Conservation (phyloP, 2,329 filamentous ascomycete species). For the Alternaria brassicae region DNA sequence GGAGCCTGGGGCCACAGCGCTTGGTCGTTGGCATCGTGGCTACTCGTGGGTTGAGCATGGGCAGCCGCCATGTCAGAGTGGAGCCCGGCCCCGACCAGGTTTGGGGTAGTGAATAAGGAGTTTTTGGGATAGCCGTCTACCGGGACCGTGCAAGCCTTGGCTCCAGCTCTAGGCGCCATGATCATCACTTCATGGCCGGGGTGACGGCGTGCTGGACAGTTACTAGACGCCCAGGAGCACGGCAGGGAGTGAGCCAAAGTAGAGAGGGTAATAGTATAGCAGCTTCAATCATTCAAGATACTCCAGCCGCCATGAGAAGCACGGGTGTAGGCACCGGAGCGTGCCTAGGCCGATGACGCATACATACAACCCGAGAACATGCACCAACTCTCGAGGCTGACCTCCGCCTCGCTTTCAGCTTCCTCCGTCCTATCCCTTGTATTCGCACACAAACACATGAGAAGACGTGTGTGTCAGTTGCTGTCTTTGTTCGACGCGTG, state of each 20-base stretch:
- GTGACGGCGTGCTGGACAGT: neutral
- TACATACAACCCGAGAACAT: neutral
- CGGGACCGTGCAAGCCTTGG: slow-evolving; percentile 15
- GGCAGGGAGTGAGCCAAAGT: neutral
- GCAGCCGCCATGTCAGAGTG: slow-evolving; percentile 32
- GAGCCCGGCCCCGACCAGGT: slow-evolving; percentile 22
- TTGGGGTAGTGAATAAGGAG: slow-evolving; percentile 14
- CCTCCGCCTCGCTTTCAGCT: neutral
- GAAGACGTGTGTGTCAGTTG: neutral
- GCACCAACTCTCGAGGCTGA: neutral
- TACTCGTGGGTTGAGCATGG: slow-evolving; percentile 22
- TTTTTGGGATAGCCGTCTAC: slow-evolving; percentile 13
- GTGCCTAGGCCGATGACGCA: slow-evolving; percentile 4
- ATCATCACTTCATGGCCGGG: slow-evolving; percentile 9
- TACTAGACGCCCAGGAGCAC: neutral
- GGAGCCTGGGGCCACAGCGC: slow-evolving; percentile 29
- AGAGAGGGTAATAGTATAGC: neutral
- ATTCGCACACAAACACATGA: neutral
- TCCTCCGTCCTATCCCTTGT: neutral
- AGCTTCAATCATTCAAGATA: neutral
- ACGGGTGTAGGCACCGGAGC: slow-evolving; percentile 3
- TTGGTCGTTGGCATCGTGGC: slow-evolving; percentile 19
- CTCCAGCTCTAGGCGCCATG: slow-evolving; percentile 1
- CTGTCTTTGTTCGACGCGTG: neutral
- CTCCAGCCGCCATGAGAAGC: slow-evolving; percentile 1